A percentile compares a stretch with the other conserved stretches of the same genome.
Conservation (phyloP, 2,329 filamentous ascomycete genomes). For the Aspergillus awamori region DNA sequence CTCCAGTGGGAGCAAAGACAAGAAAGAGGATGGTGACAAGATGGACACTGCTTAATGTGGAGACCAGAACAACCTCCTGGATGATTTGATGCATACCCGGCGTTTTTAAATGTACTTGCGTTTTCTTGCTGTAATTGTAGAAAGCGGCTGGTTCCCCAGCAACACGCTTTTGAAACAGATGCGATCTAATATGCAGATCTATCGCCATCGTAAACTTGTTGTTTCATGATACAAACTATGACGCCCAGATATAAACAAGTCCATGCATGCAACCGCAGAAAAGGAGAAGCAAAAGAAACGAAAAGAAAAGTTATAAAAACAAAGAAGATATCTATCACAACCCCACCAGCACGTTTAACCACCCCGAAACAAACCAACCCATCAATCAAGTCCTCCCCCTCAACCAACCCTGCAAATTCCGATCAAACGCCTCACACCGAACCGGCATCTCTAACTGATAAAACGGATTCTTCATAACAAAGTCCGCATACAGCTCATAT, state of each 20-base stretch:
- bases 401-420: conserved; percentile 79
- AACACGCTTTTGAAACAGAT: conserved; percentile 19
- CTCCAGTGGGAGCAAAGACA: conserved; percentile 60
- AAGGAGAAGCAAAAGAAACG: conserved; percentile 11
- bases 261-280: conserved; percentile 6
- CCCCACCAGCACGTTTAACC: background rate
- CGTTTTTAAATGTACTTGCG: conserved; percentile 31
- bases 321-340: background rate
- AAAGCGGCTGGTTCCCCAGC: conserved; percentile 17
- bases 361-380: no score
- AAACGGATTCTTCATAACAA: conserved; percentile 99
- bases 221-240: background rate
- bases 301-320: conserved; percentile 14
- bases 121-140: conserved; percentile 23
- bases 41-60: conserved; percentile 80
- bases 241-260: conserved; percentile 1
- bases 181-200: conserved; percentile 13
- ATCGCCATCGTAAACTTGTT: conserved; percentile 10
- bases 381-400: conserved; percentile 53
- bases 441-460: conserved; percentile 98
- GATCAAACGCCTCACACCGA: conserved; percentile 91
- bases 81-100: conserved; percentile 44
- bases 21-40: conserved; percentile 68
- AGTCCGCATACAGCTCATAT: conserved; percentile 95
- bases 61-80: conserved; percentile 22